phyloP scores from a whole-genome alignment of 371 early-diverging fungal species.

The Fennellomyces sp. region DNA sequence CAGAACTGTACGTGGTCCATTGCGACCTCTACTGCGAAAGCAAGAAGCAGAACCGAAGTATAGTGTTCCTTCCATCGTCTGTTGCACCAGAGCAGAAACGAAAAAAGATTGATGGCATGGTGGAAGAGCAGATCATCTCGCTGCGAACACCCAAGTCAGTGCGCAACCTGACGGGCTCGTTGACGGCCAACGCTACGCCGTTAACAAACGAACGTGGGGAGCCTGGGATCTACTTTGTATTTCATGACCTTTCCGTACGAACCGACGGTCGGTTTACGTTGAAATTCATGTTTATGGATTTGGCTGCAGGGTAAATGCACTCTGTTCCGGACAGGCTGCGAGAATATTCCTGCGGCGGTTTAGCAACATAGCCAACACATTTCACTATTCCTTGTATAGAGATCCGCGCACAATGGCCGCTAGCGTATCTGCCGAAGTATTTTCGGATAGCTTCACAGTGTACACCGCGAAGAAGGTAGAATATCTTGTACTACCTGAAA shows the following conservation, averaged over 20 bases:
- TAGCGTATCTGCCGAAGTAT: slow-evolving; percentile 29
- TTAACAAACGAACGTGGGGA: slow-evolving; percentile 27
- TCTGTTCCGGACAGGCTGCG: too few species aligned
- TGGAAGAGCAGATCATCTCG: slow-evolving; percentile 10
- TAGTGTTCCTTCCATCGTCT: slow-evolving; percentile 13
- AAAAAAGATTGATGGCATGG: neutral
- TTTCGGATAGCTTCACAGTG: slow-evolving; percentile 58
- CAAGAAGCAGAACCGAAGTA: slow-evolving; percentile 10
- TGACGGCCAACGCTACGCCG: slow-evolving; percentile 18
- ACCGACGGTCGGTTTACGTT: slow-evolving; percentile 45
- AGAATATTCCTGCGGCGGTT: too few species aligned
- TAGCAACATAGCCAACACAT: too few species aligned
- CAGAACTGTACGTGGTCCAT: slow-evolving; percentile 19
- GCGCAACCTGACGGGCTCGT: slow-evolving; percentile 19
- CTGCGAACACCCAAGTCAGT: slow-evolving; percentile 14
- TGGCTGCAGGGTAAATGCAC: slow-evolving; percentile 10
- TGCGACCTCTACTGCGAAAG: slow-evolving; percentile 25
- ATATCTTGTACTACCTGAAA: slow-evolving; percentile 20
- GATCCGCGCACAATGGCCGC: neutral
- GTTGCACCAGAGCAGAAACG: slow-evolving; percentile 4
- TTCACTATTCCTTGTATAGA: too few species aligned
- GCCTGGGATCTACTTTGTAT: slow-evolving; percentile 59
- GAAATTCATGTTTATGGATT: slow-evolving; percentile 41
- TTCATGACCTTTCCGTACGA: slow-evolving; percentile 53
- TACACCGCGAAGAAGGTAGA: slow-evolving; percentile 24